These are phyloP conservation scores for Calonectria montana DNA, from an alignment of 2,329 filamentous ascomycete species.

Conservation along the genomic window DNA sequence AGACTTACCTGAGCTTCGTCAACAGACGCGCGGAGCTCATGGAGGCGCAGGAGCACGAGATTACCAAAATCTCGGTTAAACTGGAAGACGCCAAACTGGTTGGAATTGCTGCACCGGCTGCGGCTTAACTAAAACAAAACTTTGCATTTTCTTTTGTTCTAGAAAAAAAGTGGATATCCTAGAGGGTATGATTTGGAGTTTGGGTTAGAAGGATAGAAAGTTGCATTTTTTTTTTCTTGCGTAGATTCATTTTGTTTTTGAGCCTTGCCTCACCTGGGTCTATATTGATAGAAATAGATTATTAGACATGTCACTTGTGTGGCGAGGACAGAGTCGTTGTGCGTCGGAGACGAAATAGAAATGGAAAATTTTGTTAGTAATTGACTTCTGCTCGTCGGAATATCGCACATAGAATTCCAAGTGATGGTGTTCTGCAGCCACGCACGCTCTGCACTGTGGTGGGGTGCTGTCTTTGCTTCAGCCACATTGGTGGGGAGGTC, in stretches of 20 bases:
- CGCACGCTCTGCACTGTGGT: background rate
- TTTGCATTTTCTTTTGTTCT: conserved; percentile 1
- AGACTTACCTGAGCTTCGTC: conserved; percentile 87
- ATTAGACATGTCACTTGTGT: background rate
- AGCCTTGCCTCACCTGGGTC: background rate
- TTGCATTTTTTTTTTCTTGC: background rate
- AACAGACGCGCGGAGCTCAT: conserved; percentile 76
- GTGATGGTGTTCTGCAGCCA: background rate
- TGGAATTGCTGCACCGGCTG: conserved; percentile 5
- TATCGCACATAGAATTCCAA: background rate
- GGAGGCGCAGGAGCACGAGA: conserved; percentile 26
- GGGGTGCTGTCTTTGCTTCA: background rate
- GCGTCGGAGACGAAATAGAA: background rate
- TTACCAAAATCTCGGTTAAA: background rate
- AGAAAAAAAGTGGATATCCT: conserved; percentile 12
- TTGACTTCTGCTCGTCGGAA: background rate
- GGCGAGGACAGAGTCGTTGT: background rate
- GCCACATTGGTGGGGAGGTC: background rate
- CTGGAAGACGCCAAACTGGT: background rate
- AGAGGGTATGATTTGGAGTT: background rate
- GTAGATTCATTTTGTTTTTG: background rate
- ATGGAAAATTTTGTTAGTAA: background rate
- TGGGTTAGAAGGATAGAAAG: background rate
- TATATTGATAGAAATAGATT: background rate
- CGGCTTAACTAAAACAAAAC: background rate